A percentile compares a stretch with the other conserved stretches of the same genome.
Conservation (phyloP, 2,329 filamentous ascomycete species). For the Monilinia vaccinii-corymbosi region DNA sequence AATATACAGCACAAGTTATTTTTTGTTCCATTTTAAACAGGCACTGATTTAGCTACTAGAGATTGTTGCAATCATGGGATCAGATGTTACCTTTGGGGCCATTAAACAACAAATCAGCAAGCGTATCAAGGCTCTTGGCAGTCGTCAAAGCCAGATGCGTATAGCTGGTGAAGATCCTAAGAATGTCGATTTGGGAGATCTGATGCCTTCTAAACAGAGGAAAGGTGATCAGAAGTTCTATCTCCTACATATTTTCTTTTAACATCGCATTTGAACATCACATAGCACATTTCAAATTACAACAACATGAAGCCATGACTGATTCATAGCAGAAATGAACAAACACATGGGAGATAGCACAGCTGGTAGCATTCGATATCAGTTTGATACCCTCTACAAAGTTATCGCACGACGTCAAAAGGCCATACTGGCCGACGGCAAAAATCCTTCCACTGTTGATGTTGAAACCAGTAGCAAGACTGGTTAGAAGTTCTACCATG, state of each 20-base stretch:
- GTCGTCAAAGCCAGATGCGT: slow-evolving; percentile 38
- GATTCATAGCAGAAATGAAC: slow-evolving; percentile 1
- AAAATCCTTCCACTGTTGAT: slow-evolving; percentile 20
- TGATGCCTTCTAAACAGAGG: slow-evolving; percentile 8
- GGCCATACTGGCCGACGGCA: slow-evolving; percentile 36
- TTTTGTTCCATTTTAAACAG: not conserved
- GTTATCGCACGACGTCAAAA: slow-evolving; percentile 41
- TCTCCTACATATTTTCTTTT: not conserved
- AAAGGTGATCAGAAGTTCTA: not conserved
- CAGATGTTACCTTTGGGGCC: slow-evolving; percentile 18
- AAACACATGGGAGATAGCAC: slow-evolving; percentile 16
- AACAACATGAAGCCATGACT: not conserved
- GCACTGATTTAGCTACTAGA: slow-evolving; percentile 5
- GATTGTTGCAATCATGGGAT: slow-evolving; percentile 19
- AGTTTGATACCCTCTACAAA: slow-evolving; percentile 34
- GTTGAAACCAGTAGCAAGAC: not conserved
- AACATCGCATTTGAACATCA: not conserved
- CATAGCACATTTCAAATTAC: not conserved
- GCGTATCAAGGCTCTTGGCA: slow-evolving; percentile 41
- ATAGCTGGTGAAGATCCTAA: slow-evolving; percentile 36
- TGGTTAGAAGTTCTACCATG: not conserved
- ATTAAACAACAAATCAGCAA: slow-evolving; percentile 21
- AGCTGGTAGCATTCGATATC: slow-evolving; percentile 16
- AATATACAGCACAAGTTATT: too few relatives aligned
- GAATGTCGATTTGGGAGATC: slow-evolving; percentile 17